These are phyloP conservation scores for Limtongozyma cylindracea DNA, from an alignment of 805 yeast species.

Conservation along the genomic window DNA sequence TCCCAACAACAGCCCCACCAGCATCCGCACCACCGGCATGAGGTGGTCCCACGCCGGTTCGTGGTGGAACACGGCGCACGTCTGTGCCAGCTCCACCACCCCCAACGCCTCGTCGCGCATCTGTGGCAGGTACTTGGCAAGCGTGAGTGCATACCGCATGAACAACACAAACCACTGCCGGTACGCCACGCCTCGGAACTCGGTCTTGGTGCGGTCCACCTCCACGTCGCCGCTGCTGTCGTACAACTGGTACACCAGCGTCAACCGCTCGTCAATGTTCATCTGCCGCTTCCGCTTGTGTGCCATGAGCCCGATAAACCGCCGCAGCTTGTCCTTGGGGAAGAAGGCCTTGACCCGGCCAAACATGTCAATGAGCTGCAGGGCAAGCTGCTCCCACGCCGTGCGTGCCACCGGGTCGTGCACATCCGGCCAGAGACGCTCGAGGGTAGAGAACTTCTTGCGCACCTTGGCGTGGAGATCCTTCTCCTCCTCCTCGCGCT, in stretches of 20 bases:
- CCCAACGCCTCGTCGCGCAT: constrained; percentile 52
- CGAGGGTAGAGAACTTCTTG: constrained; percentile 27
- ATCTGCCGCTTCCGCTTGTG: constrained; percentile 34
- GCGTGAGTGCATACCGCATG: constrained; percentile 39
- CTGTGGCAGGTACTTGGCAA: constrained; percentile 16
- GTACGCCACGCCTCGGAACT: constrained; percentile 52
- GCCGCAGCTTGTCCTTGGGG: constrained; percentile 46
- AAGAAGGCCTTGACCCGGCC: constrained; percentile 56
- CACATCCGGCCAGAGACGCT: constrained; percentile 16
- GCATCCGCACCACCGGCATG: too few species aligned
- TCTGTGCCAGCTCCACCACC: too few species aligned
- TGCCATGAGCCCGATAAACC: constrained; percentile 40
- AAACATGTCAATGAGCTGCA: constrained; percentile 66
- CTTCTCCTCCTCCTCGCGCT: constrained; percentile 27
- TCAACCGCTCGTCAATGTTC: constrained; percentile 49
- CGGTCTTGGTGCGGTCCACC: constrained; percentile 19
- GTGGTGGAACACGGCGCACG: too few species aligned
- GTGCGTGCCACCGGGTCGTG: constrained; percentile 25
- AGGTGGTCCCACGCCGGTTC: too few species aligned
- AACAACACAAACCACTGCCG: constrained; percentile 69
- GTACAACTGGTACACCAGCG: constrained; percentile 37
- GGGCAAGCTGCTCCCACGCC: constrained; percentile 68
- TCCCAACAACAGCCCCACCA: constrained; percentile 19
- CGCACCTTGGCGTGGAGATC: constrained; percentile 29
- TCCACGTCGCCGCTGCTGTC: constrained; percentile 18